These are phyloP conservation scores for Trypanosoma avium DNA, from an alignment of 208 protist genomes.

Conservation along the genomic window DNA sequence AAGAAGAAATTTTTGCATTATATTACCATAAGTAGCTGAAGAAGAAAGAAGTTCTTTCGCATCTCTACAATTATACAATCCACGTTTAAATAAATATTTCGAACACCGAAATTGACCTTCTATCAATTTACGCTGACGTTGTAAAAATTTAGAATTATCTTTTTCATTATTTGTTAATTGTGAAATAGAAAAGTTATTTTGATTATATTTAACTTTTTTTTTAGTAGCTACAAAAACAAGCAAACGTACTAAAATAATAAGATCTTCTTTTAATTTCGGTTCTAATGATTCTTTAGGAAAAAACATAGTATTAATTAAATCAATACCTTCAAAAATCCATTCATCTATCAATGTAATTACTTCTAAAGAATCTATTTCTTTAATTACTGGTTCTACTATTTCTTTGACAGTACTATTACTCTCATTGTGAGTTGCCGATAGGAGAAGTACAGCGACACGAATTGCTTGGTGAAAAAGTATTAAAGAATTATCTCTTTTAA, in stretches of 20 bases:
- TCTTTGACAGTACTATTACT: not conserved
- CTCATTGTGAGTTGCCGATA: not conserved
- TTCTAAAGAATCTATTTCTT: no score
- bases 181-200: not conserved
- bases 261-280: slow-evolving; percentile 4
- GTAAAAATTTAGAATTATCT: not conserved
- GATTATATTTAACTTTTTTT: not conserved
- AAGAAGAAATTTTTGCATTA: slow-evolving; percentile 24
- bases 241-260: slow-evolving; percentile 14
- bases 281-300: not conserved
- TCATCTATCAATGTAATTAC: not conserved
- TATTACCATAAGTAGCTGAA: not conserved
- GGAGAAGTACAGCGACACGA: slow-evolving; percentile 9
- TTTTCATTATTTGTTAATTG: not conserved
- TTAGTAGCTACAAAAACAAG: slow-evolving; percentile 9
- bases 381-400: not conserved
- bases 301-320: not conserved
- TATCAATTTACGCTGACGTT: not conserved
- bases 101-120: slow-evolving; percentile 11
- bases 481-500: not conserved
- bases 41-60: slow-evolving; percentile 21
- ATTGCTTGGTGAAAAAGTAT: not conserved
- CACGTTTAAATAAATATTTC: slow-evolving; percentile 7
- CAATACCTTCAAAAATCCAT: slow-evolving; percentile 10
- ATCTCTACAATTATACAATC: slow-evolving; percentile 9